Evolutionary conservation across 2,329 filamentous ascomycete genomes (phyloP).

Genomic region (Fusarium decemcellulare): DNA sequence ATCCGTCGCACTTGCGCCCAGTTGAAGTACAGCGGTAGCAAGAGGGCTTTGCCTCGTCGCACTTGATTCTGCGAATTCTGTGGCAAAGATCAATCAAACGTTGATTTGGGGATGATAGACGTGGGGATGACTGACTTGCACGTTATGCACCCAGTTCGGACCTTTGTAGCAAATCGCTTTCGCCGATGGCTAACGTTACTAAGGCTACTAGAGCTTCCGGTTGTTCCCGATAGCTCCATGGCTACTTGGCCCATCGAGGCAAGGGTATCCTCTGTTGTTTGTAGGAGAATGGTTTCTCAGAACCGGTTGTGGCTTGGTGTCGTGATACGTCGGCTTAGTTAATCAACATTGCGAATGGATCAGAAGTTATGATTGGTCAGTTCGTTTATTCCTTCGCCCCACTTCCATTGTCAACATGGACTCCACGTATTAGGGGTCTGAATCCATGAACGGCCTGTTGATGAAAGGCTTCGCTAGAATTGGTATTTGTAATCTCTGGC

Average conservation of each 20-base stretch:
- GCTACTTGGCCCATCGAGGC: neutral
- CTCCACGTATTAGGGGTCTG: too few species aligned
- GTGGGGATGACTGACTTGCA: neutral
- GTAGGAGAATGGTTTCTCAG: neutral
- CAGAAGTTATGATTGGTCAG: neutral
- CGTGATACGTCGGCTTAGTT: neutral
- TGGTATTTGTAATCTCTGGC: too few species aligned
- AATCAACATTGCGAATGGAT: neutral
- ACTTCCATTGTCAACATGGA: neutral
- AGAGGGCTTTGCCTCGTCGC: neutral
- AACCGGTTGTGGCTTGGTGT: neutral
- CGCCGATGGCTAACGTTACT: neutral
- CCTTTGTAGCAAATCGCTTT: neutral
- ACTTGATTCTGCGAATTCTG: neutral
- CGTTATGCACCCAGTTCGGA: neutral
- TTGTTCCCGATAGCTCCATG: neutral
- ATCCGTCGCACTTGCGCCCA: conserved; percentile 2
- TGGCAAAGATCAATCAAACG: neutral
- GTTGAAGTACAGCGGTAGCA: neutral
- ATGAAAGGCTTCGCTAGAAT: too few species aligned
- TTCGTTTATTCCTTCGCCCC: conserved; percentile 4
- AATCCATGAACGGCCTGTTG: too few species aligned
- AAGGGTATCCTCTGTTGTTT: neutral
- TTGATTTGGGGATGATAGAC: neutral
- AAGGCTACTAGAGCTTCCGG: neutral